Conservation (phyloP, 495 filamentous ascomycete genomes). For the Astrothelium macrocarpum region DNA sequence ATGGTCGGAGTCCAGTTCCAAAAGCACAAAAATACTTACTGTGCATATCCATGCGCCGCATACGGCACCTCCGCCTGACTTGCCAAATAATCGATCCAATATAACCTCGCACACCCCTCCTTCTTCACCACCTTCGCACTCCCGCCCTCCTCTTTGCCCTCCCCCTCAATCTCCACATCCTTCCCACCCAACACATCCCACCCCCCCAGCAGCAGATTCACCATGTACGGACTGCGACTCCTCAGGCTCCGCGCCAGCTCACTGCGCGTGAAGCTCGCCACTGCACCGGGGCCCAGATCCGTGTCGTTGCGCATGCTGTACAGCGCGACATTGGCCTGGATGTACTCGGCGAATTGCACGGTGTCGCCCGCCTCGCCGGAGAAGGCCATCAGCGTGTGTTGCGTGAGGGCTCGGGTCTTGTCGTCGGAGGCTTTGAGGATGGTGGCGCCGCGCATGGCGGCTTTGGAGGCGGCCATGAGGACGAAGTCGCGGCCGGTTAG, state of each 20-base stretch:
- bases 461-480: slow-evolving; percentile 93
- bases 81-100: slow-evolving; percentile 97
- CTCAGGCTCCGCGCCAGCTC: slow-evolving; percentile 84
- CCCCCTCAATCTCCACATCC: slow-evolving; percentile 38
- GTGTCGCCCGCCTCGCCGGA: slow-evolving; percentile 95
- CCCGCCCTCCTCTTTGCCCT: not conserved
- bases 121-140: not conserved
- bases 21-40: slow-evolving; percentile 48
- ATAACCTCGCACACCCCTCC: slow-evolving; percentile 45
- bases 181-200: slow-evolving; percentile 78
- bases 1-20: not conserved
- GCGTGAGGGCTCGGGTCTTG: slow-evolving; percentile 85
- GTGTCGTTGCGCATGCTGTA: slow-evolving; percentile 97
- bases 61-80: slow-evolving; percentile 81
- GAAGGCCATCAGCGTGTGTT: slow-evolving; percentile 92
- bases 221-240: slow-evolving; percentile 86
- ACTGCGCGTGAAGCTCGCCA: slow-evolving; percentile 83
- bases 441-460: slow-evolving; percentile 91
- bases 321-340: slow-evolving; percentile 95
- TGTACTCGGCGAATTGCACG: slow-evolving; percentile 99
- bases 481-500: slow-evolving; percentile 99
- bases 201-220: slow-evolving; percentile 90
- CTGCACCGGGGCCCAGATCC: slow-evolving; percentile 77
- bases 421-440: slow-evolving; percentile 94
- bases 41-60: slow-evolving; percentile 94